Percentiles rank a stretch among this genome's conserved stretches.
Conservation (phyloP, 176 grass and related monocot genomes). For the Musa troglodytarum region DNA sequence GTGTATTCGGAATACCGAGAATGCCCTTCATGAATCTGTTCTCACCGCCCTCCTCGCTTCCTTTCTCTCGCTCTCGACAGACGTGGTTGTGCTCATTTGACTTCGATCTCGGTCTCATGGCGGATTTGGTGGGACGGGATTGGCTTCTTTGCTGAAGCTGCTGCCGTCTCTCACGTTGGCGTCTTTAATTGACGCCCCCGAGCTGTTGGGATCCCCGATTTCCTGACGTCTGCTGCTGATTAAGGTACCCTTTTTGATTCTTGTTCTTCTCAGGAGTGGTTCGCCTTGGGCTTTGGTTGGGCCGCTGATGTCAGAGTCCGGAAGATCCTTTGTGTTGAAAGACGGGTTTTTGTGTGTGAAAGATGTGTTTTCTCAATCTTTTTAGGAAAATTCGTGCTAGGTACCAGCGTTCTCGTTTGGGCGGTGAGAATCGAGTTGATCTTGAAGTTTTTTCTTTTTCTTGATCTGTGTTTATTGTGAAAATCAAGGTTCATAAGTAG, state of each 20-base stretch:
- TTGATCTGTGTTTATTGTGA: not conserved
- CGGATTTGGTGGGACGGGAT: not conserved
- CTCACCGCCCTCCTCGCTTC: no score
- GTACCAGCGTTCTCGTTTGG: not conserved
- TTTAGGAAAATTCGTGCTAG: not conserved
- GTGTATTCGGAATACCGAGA: not conserved
- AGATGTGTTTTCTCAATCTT: not conserved
- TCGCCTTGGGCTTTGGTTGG: not conserved
- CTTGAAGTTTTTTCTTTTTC: not conserved
- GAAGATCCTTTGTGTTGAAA: not conserved
- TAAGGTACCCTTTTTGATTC: not conserved
- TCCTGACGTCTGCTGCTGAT: not conserved
- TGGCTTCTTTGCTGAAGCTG: constrained; percentile 6
- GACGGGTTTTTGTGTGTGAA: not conserved
- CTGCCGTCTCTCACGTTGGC: not conserved
- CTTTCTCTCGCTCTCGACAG: not conserved
- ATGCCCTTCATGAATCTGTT: not conserved
- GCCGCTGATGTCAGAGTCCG: no score
- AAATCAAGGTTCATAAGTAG: not conserved
- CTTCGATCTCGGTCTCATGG: not conserved
- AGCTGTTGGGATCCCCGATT: not conserved
- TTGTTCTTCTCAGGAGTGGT: not conserved
- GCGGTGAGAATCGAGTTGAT: no score
- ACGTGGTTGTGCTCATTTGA: not conserved
- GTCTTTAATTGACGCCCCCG: not conserved